These are phyloP conservation scores for Magnusiomyces fungicola DNA, from an alignment of 1,139 yeast species.

Conservation along the genomic window DNA sequence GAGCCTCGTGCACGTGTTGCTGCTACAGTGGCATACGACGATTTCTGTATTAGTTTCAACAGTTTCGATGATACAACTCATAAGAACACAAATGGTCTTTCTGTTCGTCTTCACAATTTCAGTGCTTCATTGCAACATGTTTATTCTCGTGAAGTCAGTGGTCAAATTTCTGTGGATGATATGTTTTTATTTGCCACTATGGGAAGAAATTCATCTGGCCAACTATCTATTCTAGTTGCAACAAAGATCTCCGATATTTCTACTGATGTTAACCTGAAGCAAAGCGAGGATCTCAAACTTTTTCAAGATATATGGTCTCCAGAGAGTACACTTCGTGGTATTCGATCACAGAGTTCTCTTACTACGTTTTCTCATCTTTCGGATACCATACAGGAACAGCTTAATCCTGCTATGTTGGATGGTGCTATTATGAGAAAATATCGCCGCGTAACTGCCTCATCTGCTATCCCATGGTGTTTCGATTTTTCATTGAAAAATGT, in stretches of 20 bases:
- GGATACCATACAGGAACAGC: conserved; percentile 6
- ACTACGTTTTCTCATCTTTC: conserved; percentile 9
- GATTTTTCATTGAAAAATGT: conserved; percentile 51
- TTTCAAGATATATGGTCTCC: conserved; percentile 86
- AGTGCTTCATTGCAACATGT: conserved; percentile 78
- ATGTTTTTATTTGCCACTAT: conserved; percentile 37
- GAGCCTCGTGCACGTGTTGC: conserved; percentile 91
- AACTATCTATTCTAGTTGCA: conserved; percentile 33
- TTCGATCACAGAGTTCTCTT: background rate
- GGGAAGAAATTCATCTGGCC: conserved; percentile 19
- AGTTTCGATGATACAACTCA: conserved; percentile 36
- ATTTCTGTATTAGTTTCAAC: conserved; percentile 51
- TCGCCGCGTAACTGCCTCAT: conserved; percentile 54
- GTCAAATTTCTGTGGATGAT: conserved; percentile 53
- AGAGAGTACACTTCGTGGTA: conserved; percentile 11
- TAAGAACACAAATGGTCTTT: conserved; percentile 34
- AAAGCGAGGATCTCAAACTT: conserved; percentile 75
- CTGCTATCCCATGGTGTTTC: conserved; percentile 70
- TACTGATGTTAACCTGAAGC: conserved; percentile 69
- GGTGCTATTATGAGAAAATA: conserved; percentile 42
- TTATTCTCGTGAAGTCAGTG: conserved; percentile 84
- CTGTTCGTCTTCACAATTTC: conserved; percentile 45
- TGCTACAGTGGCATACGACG: conserved; percentile 68
- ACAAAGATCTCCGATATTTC: conserved; percentile 50
- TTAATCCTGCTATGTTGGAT: conserved; percentile 6